Percentiles rank a stretch among this genome's conserved stretches.
phyloP scores from a whole-genome alignment of 768 basidiomycete genomes.

The Mycena olivaceomarginata region DNA sequence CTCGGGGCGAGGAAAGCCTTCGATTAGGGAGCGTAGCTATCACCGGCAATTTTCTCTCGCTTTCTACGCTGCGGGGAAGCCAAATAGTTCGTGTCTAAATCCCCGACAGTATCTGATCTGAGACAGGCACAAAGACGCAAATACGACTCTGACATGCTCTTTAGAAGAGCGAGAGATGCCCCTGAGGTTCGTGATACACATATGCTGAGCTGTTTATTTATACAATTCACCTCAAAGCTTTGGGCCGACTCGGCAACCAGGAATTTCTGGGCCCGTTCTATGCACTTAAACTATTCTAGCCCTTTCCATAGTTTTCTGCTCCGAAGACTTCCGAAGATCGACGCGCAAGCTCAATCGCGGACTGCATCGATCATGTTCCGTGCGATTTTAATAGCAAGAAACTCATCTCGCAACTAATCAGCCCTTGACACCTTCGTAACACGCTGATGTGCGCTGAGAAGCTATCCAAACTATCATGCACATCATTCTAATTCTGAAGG shows the following conservation, averaged over 20 bases:
- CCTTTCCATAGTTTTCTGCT: slow-evolving; percentile 10
- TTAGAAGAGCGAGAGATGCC: slow-evolving; percentile 11
- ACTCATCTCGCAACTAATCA: neutral
- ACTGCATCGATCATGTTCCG: slow-evolving; percentile 16
- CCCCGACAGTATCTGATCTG: neutral
- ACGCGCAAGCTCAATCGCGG: neutral
- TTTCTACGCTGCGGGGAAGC: slow-evolving; percentile 16
- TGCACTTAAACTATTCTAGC: slow-evolving; percentile 3
- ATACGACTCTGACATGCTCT: slow-evolving; percentile 20
- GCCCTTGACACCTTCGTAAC: neutral
- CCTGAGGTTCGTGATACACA: slow-evolving; percentile 16
- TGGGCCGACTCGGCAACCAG: slow-evolving; percentile 6
- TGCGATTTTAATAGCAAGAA: slow-evolving; percentile 11
- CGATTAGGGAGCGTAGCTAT: slow-evolving; percentile 2
- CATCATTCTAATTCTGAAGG: neutral
- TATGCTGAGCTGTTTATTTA: slow-evolving; percentile 18
- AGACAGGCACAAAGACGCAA: slow-evolving; percentile 22
- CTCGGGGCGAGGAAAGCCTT: neutral
- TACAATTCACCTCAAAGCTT: slow-evolving; percentile 10
- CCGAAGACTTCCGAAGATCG: slow-evolving; percentile 11
- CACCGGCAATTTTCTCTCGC: slow-evolving; percentile 18
- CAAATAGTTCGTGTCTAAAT: neutral
- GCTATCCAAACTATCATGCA: slow-evolving; percentile 1
- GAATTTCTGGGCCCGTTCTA: slow-evolving; percentile 6
- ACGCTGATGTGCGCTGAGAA: slow-evolving; percentile 3